Evolutionary conservation across 352 stramenopile genomes (phyloP), one percentile per base, ranked within the genome.

Genomic region (Phytopythium litorale): DNA sequence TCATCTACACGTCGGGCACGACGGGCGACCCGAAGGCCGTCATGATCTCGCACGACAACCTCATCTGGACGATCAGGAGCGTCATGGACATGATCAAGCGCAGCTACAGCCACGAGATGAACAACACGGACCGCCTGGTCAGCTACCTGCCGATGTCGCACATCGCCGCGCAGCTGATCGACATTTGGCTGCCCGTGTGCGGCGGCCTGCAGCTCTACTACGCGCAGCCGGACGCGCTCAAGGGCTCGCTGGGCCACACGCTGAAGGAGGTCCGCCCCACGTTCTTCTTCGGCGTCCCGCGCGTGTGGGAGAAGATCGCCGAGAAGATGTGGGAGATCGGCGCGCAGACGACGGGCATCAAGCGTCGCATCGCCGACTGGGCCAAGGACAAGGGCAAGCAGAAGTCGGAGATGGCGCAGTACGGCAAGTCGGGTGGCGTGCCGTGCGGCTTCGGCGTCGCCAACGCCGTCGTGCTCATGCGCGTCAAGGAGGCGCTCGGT

Each of bases 31-130:
- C 96, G n/a, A 98, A 98, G 78, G 94, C 91, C 28, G 96, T 98
- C 30, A 98, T 98, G 94, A 93, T 98, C 62, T 97, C 87, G 51
- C 91, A 98, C 78, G 93, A 98, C 75, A 98, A 98, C 71, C 75
- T 98, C 15, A 84, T 84, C 7, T 97, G 85, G 87, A 96, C 85
- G 23, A 85, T 91, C 53, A 58, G 70, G 42, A 82, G 72, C 51
- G 80, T 95, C 59, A 58, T 88, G 4, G 64, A 56, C 35, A 84
- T 88, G 74, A 71, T 93, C 46, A 76, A 88, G 61, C 70, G 67
- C 43, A 79, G 84, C 61, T 84, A 84, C 56, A 73, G 74, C 54
- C 49, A 84, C 49, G 23, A 85, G 25, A 79, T 94, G 60, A 57
- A 70, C 69, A 89, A 87, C 65, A 62, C 62, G 7, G 78, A 97